Conservation (phyloP, 805 yeast species). For the Candida krabiensis region DNA sequence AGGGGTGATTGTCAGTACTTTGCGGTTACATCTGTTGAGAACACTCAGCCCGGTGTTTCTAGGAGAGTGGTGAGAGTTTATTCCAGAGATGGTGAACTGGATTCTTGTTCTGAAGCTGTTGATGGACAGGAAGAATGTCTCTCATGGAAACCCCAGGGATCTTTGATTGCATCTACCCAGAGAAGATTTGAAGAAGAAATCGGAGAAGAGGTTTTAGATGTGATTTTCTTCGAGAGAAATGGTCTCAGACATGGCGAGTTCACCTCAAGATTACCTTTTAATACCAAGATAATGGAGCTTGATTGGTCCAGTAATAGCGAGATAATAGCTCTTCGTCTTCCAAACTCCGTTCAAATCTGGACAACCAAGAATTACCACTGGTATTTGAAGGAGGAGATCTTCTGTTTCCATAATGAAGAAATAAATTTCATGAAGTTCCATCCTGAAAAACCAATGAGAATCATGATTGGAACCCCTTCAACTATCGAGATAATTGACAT, state of each 20-base stretch:
- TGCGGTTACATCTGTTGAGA: conserved; percentile 64
- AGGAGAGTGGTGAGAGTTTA: conserved; percentile 85
- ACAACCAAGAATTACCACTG: conserved; percentile 91
- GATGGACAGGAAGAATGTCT: conserved; percentile 73
- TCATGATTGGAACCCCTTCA: conserved; percentile 60
- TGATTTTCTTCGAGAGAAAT: conserved; percentile 87
- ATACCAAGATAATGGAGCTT: conserved; percentile 48
- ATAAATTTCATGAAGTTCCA: conserved; percentile 68
- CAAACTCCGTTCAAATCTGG: conserved; percentile 79
- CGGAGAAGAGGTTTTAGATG: conserved; percentile 44
- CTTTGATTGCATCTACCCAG: conserved; percentile 80
- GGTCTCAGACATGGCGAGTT: conserved; percentile 92
- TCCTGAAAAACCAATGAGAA: conserved; percentile 79
- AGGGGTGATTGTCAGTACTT: conserved; percentile 92
- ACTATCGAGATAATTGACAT: conserved; percentile 66
- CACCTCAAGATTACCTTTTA: conserved; percentile 58
- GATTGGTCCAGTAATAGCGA: conserved; percentile 85
- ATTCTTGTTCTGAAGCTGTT: conserved; percentile 86
- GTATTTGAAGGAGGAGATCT: conserved; percentile 84
- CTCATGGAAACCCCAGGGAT: conserved; percentile 91
- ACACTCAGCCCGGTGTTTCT: conserved; percentile 38
- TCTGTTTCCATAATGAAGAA: conserved; percentile 30
- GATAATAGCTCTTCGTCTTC: conserved; percentile 65
- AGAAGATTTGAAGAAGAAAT: conserved; percentile 54
- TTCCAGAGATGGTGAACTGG: conserved; percentile 73